Evolutionary conservation across 371 early-diverging fungal genomes (phyloP).

Genomic region (Apophysomyces ossiformis): DNA sequence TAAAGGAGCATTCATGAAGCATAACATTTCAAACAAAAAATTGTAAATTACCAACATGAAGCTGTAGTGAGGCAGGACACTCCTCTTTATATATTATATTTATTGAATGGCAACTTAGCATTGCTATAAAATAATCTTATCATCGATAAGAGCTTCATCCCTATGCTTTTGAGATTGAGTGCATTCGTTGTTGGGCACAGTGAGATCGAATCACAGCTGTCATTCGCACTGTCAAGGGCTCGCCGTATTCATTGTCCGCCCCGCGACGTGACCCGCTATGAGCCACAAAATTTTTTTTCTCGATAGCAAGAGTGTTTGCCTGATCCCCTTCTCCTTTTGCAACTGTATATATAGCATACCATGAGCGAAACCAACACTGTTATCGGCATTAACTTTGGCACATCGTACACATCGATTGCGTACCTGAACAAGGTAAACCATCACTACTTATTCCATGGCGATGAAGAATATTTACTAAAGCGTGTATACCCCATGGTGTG

Average conservation of each 20-base stretch:
- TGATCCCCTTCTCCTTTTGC: not conserved
- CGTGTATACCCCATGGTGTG: not conserved
- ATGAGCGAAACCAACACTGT: constrained; percentile 47
- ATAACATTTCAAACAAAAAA: too few relatives aligned
- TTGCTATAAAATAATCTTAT: too few relatives aligned
- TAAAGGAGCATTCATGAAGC: too few relatives aligned
- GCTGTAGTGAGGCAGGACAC: too few relatives aligned
- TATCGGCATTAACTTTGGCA: constrained; percentile 93
- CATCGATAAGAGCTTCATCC: too few relatives aligned
- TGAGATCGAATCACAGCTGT: too few relatives aligned
- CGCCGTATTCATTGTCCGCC: not conserved
- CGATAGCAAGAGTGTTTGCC: not conserved
- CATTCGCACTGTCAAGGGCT: too few relatives aligned
- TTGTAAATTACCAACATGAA: too few relatives aligned
- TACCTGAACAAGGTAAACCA: constrained; percentile 72
- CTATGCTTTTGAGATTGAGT: too few relatives aligned
- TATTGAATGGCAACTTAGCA: too few relatives aligned
- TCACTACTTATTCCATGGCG: constrained; percentile 19
- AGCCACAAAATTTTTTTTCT: constrained; percentile 6
- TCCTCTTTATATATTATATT: too few relatives aligned
- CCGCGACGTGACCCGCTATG: constrained; percentile 3
- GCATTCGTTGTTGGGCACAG: too few relatives aligned
- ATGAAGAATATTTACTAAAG: not conserved
- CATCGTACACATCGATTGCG: constrained; percentile 87
- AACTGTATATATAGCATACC: constrained; percentile 5